Base-by-base conservation (phyloP, 2,329 filamentous ascomycete genomes). In the Nemania abortiva region DNA sequence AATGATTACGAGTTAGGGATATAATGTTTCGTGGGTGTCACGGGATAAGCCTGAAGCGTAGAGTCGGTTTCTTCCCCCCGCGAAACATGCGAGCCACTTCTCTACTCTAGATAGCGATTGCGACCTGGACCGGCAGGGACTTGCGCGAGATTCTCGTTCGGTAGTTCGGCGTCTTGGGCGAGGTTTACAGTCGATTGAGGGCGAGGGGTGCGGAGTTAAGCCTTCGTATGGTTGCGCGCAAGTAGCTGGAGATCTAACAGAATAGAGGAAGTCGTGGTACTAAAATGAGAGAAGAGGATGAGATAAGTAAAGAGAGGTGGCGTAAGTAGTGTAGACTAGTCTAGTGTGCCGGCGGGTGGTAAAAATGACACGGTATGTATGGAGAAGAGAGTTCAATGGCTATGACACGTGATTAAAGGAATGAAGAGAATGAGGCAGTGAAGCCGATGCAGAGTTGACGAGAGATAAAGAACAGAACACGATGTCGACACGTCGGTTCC, bases 41-140 rank as follows among this genome's bases (percentile, higher is more conserved):
- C 50, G 59, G 64, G n/a, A 66, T 63, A 49, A 53, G 37, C 50
- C 55, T 54, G 42, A 56, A 65, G 66, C 52, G 45, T 20, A 37
- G 59, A 34, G 31, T 55, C 49, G 61, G 20, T 53, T 59, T 60
- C 53, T 34, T 66, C 29, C 37, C 31, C 24, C 24, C 37, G 66
- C 58, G 50, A 29, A 59, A 54, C 66, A 69, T 70, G 22, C 58
- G 60, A 63, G 66, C 60, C 27, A 45, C 50, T 42, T 39, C 27
- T 20, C 27, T 27, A 7, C 22, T 34, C 37, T 18, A 27, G n/a
- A n/a, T n/a, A n/a, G 45, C 1, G 49, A 20, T 42, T 13, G 34
- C 11, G 31, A 52, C 55, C 34, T 42, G 24, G 49, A 60, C 18
- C 29, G 6, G 53, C 39, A 29, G 52, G 34, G 18, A 24, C 22